A percentile compares a stretch with the other conserved stretches of the same genome.
These are phyloP conservation scores for Hypoxylon sp. DNA, from an alignment of 2,329 filamentous ascomycete species.

Conservation along the genomic window DNA sequence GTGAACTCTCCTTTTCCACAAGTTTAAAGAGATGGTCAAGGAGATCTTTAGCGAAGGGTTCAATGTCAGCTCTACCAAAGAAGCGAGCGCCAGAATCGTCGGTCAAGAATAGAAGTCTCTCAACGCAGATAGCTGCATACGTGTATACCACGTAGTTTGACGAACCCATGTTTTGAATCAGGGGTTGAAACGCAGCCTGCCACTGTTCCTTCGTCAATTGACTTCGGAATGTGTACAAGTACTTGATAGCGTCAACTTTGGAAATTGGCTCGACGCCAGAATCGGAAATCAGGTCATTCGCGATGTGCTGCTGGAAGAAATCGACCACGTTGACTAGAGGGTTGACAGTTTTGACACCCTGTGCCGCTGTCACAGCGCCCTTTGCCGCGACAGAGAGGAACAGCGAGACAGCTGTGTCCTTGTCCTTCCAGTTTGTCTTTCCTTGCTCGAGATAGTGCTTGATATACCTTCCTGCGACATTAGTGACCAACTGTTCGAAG, in stretches of 20 bases:
- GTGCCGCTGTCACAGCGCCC: slow-evolving; percentile 86
- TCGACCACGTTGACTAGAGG: slow-evolving; percentile 89
- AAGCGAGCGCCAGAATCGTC: slow-evolving; percentile 82
- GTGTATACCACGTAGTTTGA: slow-evolving; percentile 97
- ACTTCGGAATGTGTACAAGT: slow-evolving; percentile 95
- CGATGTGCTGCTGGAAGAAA: slow-evolving; percentile 95
- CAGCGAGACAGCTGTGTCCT: slow-evolving; percentile 97
- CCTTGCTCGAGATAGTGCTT: slow-evolving; percentile 86
- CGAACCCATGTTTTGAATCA: slow-evolving; percentile 92
- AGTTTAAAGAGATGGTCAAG: slow-evolving; percentile 91
- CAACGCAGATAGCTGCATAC: slow-evolving; percentile 96
- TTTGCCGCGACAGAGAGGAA: slow-evolving; percentile 96
- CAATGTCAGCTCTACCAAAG: slow-evolving; percentile 84
- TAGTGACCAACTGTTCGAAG: slow-evolving; percentile 88
- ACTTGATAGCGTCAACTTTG: slow-evolving; percentile 98
- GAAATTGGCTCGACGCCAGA: slow-evolving; percentile 83
- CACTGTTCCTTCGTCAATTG: slow-evolving; percentile 94
- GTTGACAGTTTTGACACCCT: slow-evolving; percentile 93
- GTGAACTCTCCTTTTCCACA: slow-evolving; percentile 85
- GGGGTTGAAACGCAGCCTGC: slow-evolving; percentile 87
- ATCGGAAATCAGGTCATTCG: slow-evolving; percentile 84
- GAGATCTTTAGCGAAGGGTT: slow-evolving; percentile 86
- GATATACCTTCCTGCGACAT: slow-evolving; percentile 89
- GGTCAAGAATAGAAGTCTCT: slow-evolving; percentile 88
- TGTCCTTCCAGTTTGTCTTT: slow-evolving; percentile 92